phyloP scores from a whole-genome alignment of 352 stramenopile species.

The Pythium apleroticum region DNA sequence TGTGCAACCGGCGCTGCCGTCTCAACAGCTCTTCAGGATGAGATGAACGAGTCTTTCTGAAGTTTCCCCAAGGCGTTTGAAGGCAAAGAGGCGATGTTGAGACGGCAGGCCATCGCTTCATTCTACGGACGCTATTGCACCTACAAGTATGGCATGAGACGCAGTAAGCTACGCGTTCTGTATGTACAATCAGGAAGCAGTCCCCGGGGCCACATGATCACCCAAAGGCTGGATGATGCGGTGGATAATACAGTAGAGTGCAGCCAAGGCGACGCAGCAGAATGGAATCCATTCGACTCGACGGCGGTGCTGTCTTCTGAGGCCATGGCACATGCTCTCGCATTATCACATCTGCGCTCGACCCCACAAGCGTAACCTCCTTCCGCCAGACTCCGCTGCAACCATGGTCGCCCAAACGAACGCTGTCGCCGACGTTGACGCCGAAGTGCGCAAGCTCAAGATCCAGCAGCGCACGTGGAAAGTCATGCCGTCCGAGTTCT shows the following conservation, averaged over 20 bases:
- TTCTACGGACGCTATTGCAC: neutral
- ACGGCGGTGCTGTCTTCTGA: neutral
- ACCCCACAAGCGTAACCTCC: neutral
- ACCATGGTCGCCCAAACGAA: constrained; percentile 41
- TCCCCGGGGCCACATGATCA: neutral
- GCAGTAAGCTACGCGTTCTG: neutral
- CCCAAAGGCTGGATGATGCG: neutral
- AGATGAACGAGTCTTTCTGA: neutral
- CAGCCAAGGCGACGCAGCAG: neutral
- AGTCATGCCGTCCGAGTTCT: constrained; percentile 58
- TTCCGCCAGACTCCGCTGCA: neutral
- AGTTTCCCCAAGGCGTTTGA: neutral
- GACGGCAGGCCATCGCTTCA: neutral
- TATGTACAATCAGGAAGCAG: neutral
- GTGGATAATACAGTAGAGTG: neutral
- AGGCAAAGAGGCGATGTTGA: neutral
- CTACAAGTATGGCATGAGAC: neutral
- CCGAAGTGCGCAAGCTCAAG: constrained; percentile 33
- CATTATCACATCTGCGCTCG: neutral
- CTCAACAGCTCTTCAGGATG: constrained; percentile 1
- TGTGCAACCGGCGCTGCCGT: constrained; percentile 1
- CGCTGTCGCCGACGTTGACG: constrained; percentile 18
- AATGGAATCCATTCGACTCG: neutral
- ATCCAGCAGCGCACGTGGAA: constrained; percentile 48
- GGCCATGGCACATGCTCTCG: neutral